Evolutionary conservation across 768 basidiomycete genomes (phyloP), one percentile per base, ranked within the genome.

Genomic region (Leccinellum luteum): DNA sequence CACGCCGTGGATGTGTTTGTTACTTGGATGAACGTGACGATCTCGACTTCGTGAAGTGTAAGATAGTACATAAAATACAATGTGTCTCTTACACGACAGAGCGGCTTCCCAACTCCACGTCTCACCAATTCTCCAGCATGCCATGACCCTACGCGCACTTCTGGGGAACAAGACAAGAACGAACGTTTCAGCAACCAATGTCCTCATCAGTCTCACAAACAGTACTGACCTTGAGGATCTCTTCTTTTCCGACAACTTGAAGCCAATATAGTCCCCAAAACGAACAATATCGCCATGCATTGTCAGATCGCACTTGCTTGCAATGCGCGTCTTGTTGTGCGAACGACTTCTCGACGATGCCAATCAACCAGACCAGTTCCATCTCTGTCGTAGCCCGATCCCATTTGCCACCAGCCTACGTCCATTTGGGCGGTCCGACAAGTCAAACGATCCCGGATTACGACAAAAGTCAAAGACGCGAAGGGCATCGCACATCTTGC

Each of bases 321-420:
- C 97, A 98, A 64, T 90, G 81, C 59, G 98, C 75, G 69, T 98
- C 97, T 72, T 98, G 94, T 66, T 94, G 88, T 34, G 90, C 81
- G 65, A 90, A 94, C 32, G 83, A 78, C 34, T 85, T 79, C 70
- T 94, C 86, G 35, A 93, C 74, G 13, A 79, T 71, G 45, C 84
- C 81, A 23, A 94, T 82, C 69, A 89, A 76, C 48, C 90, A 85
- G 59, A 98, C 85, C 57, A 99, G 75, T 51, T 85, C 81, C 64
- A 91, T 87, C 72, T 98, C 96, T 68, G 98, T 94, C 32, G 84
- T 81, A 7, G 79, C 74, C 21, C 87, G 84, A 68, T 99, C 95
- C 71, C 93, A 96, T 71, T 96, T 92, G 34, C 87, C 86, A 19
- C 83, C 84, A 72, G 1, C 74, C 74, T 27, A 83, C 83, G 50